Percentiles rank a stretch among this genome's conserved stretches.
Conservation (phyloP, 1,284 basidiomycete genomes). For the Moesziomyces antarcticus region DNA sequence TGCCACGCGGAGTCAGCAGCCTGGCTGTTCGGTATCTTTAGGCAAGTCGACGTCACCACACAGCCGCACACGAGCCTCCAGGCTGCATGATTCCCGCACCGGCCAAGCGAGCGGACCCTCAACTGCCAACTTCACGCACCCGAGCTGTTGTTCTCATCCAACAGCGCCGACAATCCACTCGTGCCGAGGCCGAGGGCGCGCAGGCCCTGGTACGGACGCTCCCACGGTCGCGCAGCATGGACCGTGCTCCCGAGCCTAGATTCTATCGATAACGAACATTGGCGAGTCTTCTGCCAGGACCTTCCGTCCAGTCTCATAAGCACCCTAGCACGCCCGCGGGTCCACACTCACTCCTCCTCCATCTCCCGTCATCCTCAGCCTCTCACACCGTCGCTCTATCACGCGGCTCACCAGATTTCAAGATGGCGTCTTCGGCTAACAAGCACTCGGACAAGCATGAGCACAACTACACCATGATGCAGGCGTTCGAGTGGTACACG, state of each 20-base stretch:
- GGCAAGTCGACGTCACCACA: not conserved
- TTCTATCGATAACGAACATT: no score
- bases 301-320: no score
- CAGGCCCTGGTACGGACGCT: not conserved
- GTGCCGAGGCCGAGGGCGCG: no score
- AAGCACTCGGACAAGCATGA: constrained; percentile 50
- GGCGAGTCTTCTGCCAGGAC: no score
- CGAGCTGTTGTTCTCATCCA: not conserved
- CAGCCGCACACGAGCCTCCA: not conserved
- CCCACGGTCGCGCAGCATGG: not conserved
- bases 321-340: not conserved
- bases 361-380: not conserved
- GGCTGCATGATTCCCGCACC: no score
- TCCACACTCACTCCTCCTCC: not conserved
- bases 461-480: constrained; percentile 57
- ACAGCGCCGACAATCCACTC: not conserved
- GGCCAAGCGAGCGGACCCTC: not conserved
- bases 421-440: constrained; percentile 52
- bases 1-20: no score
- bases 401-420: not conserved
- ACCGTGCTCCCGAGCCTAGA: not conserved
- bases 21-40: no score
- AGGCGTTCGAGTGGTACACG: constrained; percentile 68
- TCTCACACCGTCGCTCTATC: not conserved
- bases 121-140: not conserved